Base-by-base conservation (phyloP, 805 yeast species). In the Candida xiaguanensis region DNA sequence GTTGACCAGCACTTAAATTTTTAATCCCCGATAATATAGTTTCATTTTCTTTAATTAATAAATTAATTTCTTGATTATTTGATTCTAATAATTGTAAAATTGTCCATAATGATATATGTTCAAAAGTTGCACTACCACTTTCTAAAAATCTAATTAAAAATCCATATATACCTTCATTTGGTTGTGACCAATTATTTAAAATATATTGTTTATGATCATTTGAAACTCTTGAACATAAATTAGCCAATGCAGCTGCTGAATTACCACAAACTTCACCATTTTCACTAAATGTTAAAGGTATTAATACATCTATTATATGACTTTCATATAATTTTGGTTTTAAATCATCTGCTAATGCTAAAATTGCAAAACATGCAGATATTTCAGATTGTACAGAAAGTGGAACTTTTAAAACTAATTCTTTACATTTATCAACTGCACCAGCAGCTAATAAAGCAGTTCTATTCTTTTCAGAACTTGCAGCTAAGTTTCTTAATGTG, bases 61-160 rank as follows among this genome's bases (percentile, higher is more conserved):
- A 54, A 46, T 72, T 74, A 52, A 84, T 70, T 55, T 80, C 80
- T 38, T 62, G 60, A 55, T 89, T 85, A 51, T 84, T 86, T 44
- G 95, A 81, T 63, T 93, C 99, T 48, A 93, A 75, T 47, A 93
- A 74, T 65, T 93, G 99, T 50, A 91, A 72, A 49, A 90, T 83
- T 31, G 96, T 91, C 99, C 99, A 93, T 44, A 90, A 76, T 1
- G 98, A 96, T 64, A 93, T 93, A 60, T 93, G 99, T 65, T 93
- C 98, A 63, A 93, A 93, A 0, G 98, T 93, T 11, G 95, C 84
- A 59, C 90, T 93, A 29, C 83, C 83, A 53, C 88, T 78, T 45
- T 79, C 80, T 54, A 93, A 70, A 59, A 91, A 93, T 52, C 90
- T 71, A 25, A 79, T 71, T 47, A 93, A 72, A 57, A 93, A 93